Base-by-base conservation (phyloP, 202 grass and related monocot species). In the Schoenoplectus tabernaemontani region DNA sequence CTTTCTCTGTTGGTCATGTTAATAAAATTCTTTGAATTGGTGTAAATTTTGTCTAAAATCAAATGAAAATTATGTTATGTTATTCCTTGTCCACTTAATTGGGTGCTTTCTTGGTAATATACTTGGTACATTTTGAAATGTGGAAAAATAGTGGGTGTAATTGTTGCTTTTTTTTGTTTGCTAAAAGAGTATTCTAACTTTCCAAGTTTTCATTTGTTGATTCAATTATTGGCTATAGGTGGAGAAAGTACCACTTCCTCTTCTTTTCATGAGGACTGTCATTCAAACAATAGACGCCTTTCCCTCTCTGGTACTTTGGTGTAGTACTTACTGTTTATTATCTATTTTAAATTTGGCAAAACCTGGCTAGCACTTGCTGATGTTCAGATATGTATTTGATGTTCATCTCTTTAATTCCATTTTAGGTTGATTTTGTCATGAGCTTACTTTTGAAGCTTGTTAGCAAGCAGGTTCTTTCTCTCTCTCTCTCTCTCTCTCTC, bases 361-460 rank as follows among this genome's bases (percentile, higher is more conserved):
- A 50, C 19, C 15, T 74, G 36, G 26, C 51, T 82, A 38, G 36
- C 26, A 56, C 67, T 64, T 62, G 1, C 26, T 11, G 23, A 38
- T 69, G 20, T 24, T 46, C 19, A 30, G 26, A 84, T 85, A 81
- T 78, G 2, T 46, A 17, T 20, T 17, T 15, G 57, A 80, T 86
- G 11, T 54, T 53, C 74, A 82, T 51, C 37, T 74, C 9, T 78
- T 3, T 82, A 83, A 4, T 67, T 68, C 84, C 83, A 16, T 65
- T 76, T 86, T 86, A 98, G 96, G 96, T 95, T 89, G 96, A 98
- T 98, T 98, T 95, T 95, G 90, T 95, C 78, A 98, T 98, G 96
- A 88, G 70, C 43, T 83, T 98, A 89, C 96, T 98, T 54, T 91
- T 86, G 37, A 98, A 86, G 75, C 96, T 98, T 78, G 77, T 98